A percentile compares a stretch with the other conserved stretches of the same genome.
Evolutionary conservation across 345 rosid genomes (phyloP).

Genomic region (Melaleuca alternifolia): DNA sequence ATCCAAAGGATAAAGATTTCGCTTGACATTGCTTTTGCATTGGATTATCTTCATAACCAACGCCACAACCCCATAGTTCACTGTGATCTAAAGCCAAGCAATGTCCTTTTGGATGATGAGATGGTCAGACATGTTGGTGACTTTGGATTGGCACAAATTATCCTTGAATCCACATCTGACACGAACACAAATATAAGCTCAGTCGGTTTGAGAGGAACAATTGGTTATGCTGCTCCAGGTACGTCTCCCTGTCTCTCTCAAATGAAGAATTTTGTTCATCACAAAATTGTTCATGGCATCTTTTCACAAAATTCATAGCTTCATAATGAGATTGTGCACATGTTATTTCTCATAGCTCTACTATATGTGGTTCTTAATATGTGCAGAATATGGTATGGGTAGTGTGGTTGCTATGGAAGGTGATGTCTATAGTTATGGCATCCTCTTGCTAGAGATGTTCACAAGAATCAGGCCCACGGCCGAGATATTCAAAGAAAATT

Average conservation of each 20-base stretch:
- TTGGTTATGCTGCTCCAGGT: not conserved
- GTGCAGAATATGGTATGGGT: constrained; percentile 23
- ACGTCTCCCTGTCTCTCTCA: not conserved
- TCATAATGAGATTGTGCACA: not conserved
- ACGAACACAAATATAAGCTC: not conserved
- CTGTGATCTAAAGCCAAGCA: constrained; percentile 1
- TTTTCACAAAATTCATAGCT: not conserved
- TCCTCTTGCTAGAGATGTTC: constrained; percentile 17
- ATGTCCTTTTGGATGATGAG: not conserved
- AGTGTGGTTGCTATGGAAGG: not conserved
- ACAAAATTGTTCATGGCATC: not conserved
- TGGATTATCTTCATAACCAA: constrained; percentile 10
- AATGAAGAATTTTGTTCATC: not conserved
- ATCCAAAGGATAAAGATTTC: not conserved
- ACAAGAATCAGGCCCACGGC: constrained; percentile 9
- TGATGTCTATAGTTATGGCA: constrained; percentile 21
- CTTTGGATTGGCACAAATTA: not conserved
- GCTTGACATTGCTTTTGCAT: constrained; percentile 1
- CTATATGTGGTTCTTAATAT: rapidly evolving
- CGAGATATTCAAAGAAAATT: constrained; percentile 4
- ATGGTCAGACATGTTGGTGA: not conserved
- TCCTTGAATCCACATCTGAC: not conserved
- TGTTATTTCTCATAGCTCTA: not conserved
- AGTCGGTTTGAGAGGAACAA: not conserved
- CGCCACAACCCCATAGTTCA: not conserved